phyloP scores from a whole-genome alignment of 768 basidiomycete genomes.

The Amanita pallidorosea region DNA sequence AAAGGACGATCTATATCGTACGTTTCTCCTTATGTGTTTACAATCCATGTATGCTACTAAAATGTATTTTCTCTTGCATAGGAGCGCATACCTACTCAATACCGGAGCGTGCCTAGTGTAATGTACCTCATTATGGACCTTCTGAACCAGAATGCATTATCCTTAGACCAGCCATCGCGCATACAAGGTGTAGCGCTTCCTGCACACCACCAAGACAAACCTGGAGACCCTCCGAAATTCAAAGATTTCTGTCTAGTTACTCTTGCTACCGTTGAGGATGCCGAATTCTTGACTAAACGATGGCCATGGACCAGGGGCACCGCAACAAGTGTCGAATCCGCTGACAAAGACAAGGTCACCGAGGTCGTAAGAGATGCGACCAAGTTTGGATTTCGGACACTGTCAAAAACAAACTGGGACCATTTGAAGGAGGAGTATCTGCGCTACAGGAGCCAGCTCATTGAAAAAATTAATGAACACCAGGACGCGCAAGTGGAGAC shows the following conservation, averaged over 20 bases:
- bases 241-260: conserved; percentile 74
- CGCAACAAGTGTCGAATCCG: not conserved
- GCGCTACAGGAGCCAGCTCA: conserved; percentile 42
- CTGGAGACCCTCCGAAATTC: conserved; percentile 41
- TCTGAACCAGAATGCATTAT: conserved; percentile 12
- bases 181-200: conserved; percentile 51
- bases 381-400: conserved; percentile 48
- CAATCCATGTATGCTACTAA: not conserved
- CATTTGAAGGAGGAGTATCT: conserved; percentile 59
- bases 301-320: conserved; percentile 53
- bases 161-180: conserved; percentile 8
- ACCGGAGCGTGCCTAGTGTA: conserved; percentile 41
- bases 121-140: conserved; percentile 32
- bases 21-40: not conserved
- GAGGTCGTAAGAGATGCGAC: conserved; percentile 37
- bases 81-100: conserved; percentile 60
- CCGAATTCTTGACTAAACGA: conserved; percentile 26
- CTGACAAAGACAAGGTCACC: not conserved
- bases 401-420: conserved; percentile 54
- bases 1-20: conserved; percentile 59
- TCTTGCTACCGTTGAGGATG: conserved; percentile 29
- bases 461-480: conserved; percentile 31
- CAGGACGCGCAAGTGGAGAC: conserved; percentile 15
- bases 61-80: conserved; percentile 14
- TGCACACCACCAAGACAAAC: conserved; percentile 52